A percentile compares a stretch with the other conserved stretches of the same genome.
Conservation (phyloP, 75 land plant genomes). For the Cryptomeria japonica region DNA sequence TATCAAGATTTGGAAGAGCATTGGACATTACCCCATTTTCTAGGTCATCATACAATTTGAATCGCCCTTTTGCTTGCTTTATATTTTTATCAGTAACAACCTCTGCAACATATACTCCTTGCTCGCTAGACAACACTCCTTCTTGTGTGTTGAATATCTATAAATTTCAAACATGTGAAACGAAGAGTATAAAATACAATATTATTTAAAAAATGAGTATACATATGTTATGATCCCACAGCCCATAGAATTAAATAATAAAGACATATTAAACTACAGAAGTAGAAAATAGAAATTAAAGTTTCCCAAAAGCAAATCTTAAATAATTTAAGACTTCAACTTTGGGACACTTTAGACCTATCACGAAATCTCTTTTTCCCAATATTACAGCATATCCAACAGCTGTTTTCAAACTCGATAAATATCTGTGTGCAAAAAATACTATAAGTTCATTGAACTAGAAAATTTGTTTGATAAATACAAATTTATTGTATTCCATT, state of each 20-base stretch:
- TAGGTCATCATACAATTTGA: conserved; percentile 55
- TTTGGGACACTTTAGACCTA: neutral
- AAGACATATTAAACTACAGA: neutral
- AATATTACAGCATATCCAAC: neutral
- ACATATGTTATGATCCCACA: neutral
- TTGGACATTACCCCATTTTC: conserved; percentile 30
- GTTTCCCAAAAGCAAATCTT: neutral
- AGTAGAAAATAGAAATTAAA: neutral
- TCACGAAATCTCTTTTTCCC: neutral
- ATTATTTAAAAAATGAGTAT: neutral
- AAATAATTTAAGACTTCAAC: neutral
- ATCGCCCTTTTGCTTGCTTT: conserved; percentile 72
- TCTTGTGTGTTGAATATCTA: conserved; percentile 92
- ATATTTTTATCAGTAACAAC: conserved; percentile 61
- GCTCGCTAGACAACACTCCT: conserved; percentile 88
- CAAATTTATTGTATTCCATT: neutral
- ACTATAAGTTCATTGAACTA: neutral
- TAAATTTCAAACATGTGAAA: neutral
- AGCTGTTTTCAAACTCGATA: neutral
- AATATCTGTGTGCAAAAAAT: neutral
- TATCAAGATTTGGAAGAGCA: neutral
- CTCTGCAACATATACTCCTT: conserved; percentile 95
- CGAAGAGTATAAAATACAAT: neutral
- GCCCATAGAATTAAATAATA: neutral
- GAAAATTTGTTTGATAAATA: neutral